Evolutionary conservation across 2,329 filamentous ascomycete genomes (phyloP).

Genomic region (Colletotrichum destructivum): DNA sequence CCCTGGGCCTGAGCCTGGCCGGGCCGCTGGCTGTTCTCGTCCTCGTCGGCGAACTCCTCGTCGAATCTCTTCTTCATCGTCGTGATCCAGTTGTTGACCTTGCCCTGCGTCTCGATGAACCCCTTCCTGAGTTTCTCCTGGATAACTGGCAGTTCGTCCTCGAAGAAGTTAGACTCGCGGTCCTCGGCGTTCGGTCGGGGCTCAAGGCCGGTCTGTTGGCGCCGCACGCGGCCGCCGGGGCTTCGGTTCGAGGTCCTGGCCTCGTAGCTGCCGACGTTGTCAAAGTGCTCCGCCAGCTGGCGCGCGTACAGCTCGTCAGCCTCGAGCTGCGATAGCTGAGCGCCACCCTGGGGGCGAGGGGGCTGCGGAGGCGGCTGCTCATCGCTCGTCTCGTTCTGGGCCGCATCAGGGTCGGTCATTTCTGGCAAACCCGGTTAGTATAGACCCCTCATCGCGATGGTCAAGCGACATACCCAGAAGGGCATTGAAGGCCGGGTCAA

Average conservation of each 20-base stretch:
- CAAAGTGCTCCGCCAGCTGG: conserved; percentile 93
- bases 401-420: conserved; percentile 85
- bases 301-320: conserved; percentile 93
- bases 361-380: conserved; percentile 82
- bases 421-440: conserved; percentile 59
- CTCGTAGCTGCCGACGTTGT: conserved; percentile 73
- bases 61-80: conserved; percentile 94
- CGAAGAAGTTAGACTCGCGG: conserved; percentile 90
- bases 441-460: background rate
- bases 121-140: conserved; percentile 94
- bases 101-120: conserved; percentile 93
- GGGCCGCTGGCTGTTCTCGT: conserved; percentile 62
- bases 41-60: conserved; percentile 84
- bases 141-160: conserved; percentile 95
- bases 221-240: conserved; percentile 44
- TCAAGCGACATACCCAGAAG: conserved; percentile 76
- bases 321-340: conserved; percentile 84
- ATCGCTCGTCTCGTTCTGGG: conserved; percentile 66
- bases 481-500: conserved; percentile 96
- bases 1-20: conserved; percentile 46
- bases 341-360: conserved; percentile 77
- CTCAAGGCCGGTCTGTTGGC: conserved; percentile 63
- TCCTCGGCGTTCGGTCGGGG: conserved; percentile 69
- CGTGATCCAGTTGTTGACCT: conserved; percentile 93
- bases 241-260: conserved; percentile 66